These are phyloP conservation scores for Ganoderma sinense DNA, from an alignment of 1,284 basidiomycete species.

Conservation along the genomic window DNA sequence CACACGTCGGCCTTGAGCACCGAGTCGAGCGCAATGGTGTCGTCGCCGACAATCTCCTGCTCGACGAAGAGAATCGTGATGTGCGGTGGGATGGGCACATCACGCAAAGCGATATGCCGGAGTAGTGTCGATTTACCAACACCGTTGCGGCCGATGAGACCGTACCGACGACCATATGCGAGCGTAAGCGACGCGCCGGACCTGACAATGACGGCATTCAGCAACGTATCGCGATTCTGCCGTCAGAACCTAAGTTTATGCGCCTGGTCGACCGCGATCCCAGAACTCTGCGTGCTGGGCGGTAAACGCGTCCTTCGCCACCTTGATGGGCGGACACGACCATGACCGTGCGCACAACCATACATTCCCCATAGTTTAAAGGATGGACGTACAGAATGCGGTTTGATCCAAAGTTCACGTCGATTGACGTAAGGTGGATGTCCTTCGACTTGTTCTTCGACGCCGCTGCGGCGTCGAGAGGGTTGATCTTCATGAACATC, in stretches of 20 bases:
- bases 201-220: constrained; percentile 43
- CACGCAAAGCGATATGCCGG: constrained; percentile 94
- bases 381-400: constrained; percentile 79
- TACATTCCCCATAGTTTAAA: background rate
- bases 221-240: background rate
- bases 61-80: constrained; percentile 99
- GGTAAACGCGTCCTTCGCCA: too few relatives aligned
- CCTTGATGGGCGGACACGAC: too few relatives aligned
- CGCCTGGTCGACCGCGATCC: too few relatives aligned
- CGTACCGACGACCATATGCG: constrained; percentile 89
- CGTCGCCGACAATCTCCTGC: constrained; percentile 97
- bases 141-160: constrained; percentile 88
- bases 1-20: constrained; percentile 98
- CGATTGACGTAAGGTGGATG: constrained; percentile 94
- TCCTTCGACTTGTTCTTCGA: constrained; percentile 97
- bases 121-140: constrained; percentile 99
- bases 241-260: too few relatives aligned
- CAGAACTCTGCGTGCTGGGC: too few relatives aligned
- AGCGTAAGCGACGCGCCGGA: constrained; percentile 89
- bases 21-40: constrained; percentile 91
- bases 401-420: constrained; percentile 94
- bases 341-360: too few relatives aligned
- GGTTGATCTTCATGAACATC: constrained; percentile 99
- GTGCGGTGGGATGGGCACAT: constrained; percentile 91
- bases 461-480: constrained; percentile 82